Evolutionary conservation across 2,329 filamentous ascomycete species (phyloP), one percentile per base, ranked within the genome.

Genomic region (Xylaria sp.): DNA sequence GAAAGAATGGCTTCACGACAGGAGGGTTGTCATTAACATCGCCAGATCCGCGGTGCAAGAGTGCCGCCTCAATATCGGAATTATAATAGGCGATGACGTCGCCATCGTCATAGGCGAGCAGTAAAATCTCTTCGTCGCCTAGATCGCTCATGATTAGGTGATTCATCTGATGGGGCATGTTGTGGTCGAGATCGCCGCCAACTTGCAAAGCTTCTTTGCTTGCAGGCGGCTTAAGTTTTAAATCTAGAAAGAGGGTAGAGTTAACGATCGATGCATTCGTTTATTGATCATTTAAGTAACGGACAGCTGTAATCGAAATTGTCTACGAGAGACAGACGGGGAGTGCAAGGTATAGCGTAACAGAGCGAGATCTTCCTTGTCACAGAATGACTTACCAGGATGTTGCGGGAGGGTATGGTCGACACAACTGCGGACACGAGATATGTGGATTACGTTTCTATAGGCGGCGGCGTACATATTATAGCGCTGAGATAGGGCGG

Each of bases 1-100:
- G 88, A 65, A 97, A 92, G 75, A 97, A 92, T 77, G 76, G 65
- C 75, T 73, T 48, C 32, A 70, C 70, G 53, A 27, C 66, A 51
- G 21, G 65, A 48, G 47, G 36, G 21, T 55, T 45, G 8, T 24
- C 2, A 32, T 11, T 30, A 24, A 57, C 57, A 12, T 82, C 80
- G 34, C 78, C 81, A 14, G 54, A 55, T 59, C 75, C 73, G 7
- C 65, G 66, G 27, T 61, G 68, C n/a, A 56, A 19, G 21, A 79
- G 65, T n/a, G 74, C 72, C 4, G 69, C 67, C 45, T 78, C 75
- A 64, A 89, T 83, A 6, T 79, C 81, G 56, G 84, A 84, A 0
- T 89, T 90, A 75, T 91, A 89, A 78, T 92, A 94, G 6, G 87
- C 91, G 55, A 89, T 82, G 2, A 94, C 86, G 75, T 95, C 92